These are phyloP conservation scores for Mortierella alpina DNA, from an alignment of 192 early-diverging fungal genomes.

Conservation along the genomic window DNA sequence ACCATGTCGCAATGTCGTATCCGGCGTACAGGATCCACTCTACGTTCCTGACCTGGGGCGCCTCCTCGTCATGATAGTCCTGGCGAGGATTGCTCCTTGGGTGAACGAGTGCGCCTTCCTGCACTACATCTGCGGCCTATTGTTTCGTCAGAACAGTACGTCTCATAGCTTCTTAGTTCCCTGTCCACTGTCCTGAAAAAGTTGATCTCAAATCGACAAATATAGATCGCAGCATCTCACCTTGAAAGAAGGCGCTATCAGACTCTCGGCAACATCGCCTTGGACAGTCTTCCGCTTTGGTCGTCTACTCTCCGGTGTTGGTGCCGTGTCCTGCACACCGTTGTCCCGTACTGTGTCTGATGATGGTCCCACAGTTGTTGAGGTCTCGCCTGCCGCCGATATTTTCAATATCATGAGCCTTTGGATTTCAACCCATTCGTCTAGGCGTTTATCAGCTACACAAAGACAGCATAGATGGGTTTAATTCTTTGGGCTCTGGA, in stretches of 20 bases:
- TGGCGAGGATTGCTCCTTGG: slow-evolving; percentile 1
- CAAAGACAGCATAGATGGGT: background rate
- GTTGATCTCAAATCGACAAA: too few relatives aligned
- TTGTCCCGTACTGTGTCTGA: background rate
- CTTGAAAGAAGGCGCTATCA: slow-evolving; percentile 18
- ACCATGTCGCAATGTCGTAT: slow-evolving; percentile 94
- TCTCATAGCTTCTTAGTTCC: too few relatives aligned
- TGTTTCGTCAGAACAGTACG: too few relatives aligned
- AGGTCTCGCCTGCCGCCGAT: background rate
- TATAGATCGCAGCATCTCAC: background rate
- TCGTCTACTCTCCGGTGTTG: background rate
- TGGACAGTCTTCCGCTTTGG: slow-evolving; percentile 33
- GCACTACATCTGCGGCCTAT: background rate
- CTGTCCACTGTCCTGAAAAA: too few relatives aligned
- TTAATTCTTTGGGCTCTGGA: too few relatives aligned
- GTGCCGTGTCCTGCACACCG: background rate
- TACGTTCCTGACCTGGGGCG: slow-evolving; percentile 53
- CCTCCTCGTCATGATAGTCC: slow-evolving; percentile 42
- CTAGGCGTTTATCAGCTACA: slow-evolving; percentile 49
- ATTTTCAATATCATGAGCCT: slow-evolving; percentile 13
- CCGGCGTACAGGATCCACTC: slow-evolving; percentile 75
- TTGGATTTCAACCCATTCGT: slow-evolving; percentile 44
- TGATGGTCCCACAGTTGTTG: background rate
- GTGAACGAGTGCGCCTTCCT: background rate
- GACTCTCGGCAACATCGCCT: slow-evolving; percentile 28